These are phyloP conservation scores for Populus hybrid DNA, from an alignment of 441 rosid species.

Conservation along the genomic window DNA sequence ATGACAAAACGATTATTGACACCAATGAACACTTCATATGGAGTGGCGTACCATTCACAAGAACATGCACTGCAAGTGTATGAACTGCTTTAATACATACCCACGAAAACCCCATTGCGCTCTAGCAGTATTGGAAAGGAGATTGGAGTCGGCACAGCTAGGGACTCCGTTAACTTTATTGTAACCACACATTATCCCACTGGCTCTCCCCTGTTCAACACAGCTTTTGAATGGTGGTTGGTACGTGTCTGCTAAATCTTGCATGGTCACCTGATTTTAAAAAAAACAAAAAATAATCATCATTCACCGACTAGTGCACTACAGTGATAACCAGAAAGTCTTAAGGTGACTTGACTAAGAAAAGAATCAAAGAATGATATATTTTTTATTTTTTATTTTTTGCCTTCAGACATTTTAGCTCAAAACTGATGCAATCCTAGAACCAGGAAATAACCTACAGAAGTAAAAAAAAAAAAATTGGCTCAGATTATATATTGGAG, in stretches of 20 bases:
- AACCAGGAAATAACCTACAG: background rate
- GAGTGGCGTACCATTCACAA: background rate
- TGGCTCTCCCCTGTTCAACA: constrained; percentile 74
- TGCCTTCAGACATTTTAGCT: background rate
- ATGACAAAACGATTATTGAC: background rate
- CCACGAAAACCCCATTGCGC: constrained; percentile 77
- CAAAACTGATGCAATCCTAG: background rate
- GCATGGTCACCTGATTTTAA: constrained; percentile 55
- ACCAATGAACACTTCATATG: background rate
- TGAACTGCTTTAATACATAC: constrained; percentile 27
- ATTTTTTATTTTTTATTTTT: no score
- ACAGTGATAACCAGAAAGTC: background rate
- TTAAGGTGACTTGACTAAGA: background rate
- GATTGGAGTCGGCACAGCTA: constrained; percentile 77
- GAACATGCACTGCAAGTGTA: background rate
- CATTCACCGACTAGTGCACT: background rate
- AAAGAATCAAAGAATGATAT: background rate
- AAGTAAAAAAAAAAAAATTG: no score
- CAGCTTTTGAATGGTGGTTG: constrained; percentile 83
- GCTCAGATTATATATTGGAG: background rate
- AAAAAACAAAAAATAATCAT: background rate
- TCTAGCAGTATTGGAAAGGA: constrained; percentile 55
- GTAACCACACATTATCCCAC: constrained; percentile 94
- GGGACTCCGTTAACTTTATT: constrained; percentile 90
- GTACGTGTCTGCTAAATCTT: constrained; percentile 86